Evolutionary conservation across 1,284 basidiomycete species (phyloP).

Genomic region (Vanrija pseudolonga): DNA sequence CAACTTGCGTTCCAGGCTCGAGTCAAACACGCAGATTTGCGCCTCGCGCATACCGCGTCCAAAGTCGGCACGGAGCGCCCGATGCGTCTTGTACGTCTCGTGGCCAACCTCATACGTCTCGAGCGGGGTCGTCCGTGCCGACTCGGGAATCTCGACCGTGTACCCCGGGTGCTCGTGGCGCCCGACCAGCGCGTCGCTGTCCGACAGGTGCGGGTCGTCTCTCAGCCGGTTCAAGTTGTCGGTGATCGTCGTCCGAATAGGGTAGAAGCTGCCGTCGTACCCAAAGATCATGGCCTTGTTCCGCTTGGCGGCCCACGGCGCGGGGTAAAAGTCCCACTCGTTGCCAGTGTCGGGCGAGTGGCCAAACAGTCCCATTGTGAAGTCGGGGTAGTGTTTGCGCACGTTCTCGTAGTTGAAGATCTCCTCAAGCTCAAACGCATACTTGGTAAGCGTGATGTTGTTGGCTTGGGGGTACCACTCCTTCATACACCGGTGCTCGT

Average conservation of each 20-base stretch:
- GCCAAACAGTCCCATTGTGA: constrained; percentile 45
- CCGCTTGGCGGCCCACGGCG: constrained; percentile 35
- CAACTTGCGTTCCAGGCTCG: constrained; percentile 47
- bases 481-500: constrained; percentile 36
- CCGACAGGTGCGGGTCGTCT: background rate
- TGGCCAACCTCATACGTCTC: constrained; percentile 41
- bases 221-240: constrained; percentile 14
- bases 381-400: constrained; percentile 32
- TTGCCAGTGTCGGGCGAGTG: constrained; percentile 48
- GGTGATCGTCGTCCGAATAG: constrained; percentile 45
- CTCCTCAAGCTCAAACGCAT: constrained; percentile 48
- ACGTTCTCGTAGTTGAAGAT: constrained; percentile 43
- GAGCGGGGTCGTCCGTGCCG: constrained; percentile 28
- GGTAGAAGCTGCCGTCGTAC: constrained; percentile 47
- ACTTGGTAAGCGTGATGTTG: constrained; percentile 50
- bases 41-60: constrained; percentile 43
- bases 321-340: constrained; percentile 49
- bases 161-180: constrained; percentile 46
- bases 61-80: constrained; percentile 38
- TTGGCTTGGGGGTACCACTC: constrained; percentile 49
- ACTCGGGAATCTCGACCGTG: constrained; percentile 26
- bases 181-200: constrained; percentile 18
- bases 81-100: constrained; percentile 36
- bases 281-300: constrained; percentile 45
- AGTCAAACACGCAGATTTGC: constrained; percentile 49